Percentiles rank a stretch among this genome's conserved stretches.
Evolutionary conservation across 1,284 basidiomycete species (phyloP).

Genomic region (Porodaedalea pini): DNA sequence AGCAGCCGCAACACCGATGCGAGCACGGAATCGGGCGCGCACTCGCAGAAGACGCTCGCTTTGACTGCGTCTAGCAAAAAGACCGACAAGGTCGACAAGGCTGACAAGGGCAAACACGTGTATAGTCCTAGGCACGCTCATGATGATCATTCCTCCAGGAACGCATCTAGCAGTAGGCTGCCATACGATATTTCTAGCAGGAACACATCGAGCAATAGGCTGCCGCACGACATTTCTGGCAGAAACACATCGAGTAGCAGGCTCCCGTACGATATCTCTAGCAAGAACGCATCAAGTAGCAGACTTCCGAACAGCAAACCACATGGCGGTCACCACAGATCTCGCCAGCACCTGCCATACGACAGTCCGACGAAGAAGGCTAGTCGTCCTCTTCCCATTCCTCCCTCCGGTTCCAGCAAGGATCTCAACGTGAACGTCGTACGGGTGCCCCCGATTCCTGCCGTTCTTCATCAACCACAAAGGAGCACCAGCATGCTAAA

Average conservation of each 20-base stretch:
- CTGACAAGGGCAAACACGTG: background rate
- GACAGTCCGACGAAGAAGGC: background rate
- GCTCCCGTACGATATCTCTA: background rate
- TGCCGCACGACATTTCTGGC: background rate
- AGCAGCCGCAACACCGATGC: background rate
- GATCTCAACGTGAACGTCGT: background rate
- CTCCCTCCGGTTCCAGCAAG: background rate
- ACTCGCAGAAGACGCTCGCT: no score
- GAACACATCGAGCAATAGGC: background rate
- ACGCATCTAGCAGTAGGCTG: background rate
- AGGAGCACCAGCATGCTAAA: background rate
- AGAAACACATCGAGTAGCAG: constrained; percentile 1
- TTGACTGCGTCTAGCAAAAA: no score
- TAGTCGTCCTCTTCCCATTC: background rate
- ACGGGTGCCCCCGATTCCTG: background rate
- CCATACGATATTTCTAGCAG: background rate
- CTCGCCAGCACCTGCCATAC: background rate
- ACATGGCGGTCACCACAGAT: background rate
- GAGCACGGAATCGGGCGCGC: background rate
- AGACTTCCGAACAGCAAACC: background rate
- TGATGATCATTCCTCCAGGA: background rate
- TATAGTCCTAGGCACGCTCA: background rate
- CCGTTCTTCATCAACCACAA: background rate
- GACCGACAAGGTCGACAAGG: background rate
- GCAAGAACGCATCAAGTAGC: background rate